A percentile compares a stretch with the other conserved stretches of the same genome.
Evolutionary conservation across 768 basidiomycete species (phyloP).

Genomic region (Omphalotus guepiniiformis): DNA sequence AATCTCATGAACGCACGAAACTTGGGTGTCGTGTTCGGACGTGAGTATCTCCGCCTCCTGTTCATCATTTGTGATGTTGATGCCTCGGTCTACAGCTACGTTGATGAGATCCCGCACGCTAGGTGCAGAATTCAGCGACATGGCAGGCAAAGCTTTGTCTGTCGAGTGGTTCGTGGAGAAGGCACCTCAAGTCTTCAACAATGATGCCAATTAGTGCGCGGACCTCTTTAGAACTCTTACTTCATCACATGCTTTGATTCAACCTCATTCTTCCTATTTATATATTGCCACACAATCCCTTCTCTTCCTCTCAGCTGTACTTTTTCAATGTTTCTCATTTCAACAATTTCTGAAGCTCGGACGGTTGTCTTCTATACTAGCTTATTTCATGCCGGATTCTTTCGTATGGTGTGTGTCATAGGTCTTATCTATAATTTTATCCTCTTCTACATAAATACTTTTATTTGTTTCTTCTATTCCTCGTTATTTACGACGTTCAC

Average conservation of each 20-base stretch:
- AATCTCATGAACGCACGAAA: constrained; percentile 97
- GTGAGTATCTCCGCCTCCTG: constrained; percentile 47
- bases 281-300: too few relatives aligned
- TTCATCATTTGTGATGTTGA: constrained; percentile 2
- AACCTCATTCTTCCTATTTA: too few relatives aligned
- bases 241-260: too few relatives aligned
- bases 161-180: constrained; percentile 96
- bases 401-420: too few relatives aligned
- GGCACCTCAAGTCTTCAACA: constrained; percentile 51
- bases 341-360: too few relatives aligned
- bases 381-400: too few relatives aligned
- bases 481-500: neutral
- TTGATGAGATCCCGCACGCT: constrained; percentile 88
- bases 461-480: neutral
- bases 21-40: constrained; percentile 96
- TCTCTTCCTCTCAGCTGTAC: too few relatives aligned
- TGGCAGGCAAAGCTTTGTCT: constrained; percentile 92
- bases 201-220: too few relatives aligned
- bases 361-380: too few relatives aligned
- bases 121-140: constrained; percentile 90
- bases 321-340: too few relatives aligned
- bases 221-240: too few relatives aligned
- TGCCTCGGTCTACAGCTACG: constrained; percentile 78
- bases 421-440: neutral
- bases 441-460: too few relatives aligned